phyloP scores from a whole-genome alignment of 768 basidiomycete genomes.

The Amanita pallidorosea region DNA sequence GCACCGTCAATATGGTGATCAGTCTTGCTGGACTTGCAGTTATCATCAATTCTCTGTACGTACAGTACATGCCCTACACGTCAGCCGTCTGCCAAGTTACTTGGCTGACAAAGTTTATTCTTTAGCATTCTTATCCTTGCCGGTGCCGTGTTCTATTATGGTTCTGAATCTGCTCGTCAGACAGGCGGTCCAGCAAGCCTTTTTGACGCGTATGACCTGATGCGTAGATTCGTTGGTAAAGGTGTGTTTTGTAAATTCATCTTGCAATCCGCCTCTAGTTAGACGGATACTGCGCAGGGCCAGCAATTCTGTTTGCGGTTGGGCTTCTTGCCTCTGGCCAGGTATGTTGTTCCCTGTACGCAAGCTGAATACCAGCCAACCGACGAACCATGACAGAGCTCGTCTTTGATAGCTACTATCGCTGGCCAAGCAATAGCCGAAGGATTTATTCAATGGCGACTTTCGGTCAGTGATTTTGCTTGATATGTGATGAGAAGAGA shows the following conservation, averaged over 20 bases:
- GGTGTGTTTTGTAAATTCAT: slow-evolving; percentile 28
- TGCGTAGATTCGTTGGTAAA: slow-evolving; percentile 55
- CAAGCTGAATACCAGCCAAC: background rate
- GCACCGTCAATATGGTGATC: slow-evolving; percentile 51
- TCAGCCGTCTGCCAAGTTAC: background rate
- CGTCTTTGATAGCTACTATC: slow-evolving; percentile 82
- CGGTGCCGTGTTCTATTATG: slow-evolving; percentile 67
- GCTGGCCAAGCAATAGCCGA: slow-evolving; percentile 87
- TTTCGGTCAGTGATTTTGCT: slow-evolving; percentile 40
- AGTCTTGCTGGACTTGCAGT: slow-evolving; percentile 79
- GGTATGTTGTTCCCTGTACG: slow-evolving; percentile 14
- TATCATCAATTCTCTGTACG: slow-evolving; percentile 76
- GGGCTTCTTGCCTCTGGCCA: slow-evolving; percentile 81
- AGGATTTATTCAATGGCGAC: slow-evolving; percentile 81
- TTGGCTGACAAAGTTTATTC: slow-evolving; percentile 1
- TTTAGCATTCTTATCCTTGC: slow-evolving; percentile 73
- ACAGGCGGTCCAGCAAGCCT: slow-evolving; percentile 49
- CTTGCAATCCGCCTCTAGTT: background rate
- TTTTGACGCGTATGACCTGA: slow-evolving; percentile 75
- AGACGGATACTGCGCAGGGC: slow-evolving; percentile 30
- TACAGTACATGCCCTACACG: slow-evolving; percentile 3
- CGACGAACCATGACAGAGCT: slow-evolving; percentile 34
- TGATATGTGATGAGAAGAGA: slow-evolving; percentile 13
- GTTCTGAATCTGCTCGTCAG: slow-evolving; percentile 16
- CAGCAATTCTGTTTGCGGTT: slow-evolving; percentile 82